Conservation (phyloP, 768 basidiomycete genomes). For the Candolleomyces efflorescens region DNA sequence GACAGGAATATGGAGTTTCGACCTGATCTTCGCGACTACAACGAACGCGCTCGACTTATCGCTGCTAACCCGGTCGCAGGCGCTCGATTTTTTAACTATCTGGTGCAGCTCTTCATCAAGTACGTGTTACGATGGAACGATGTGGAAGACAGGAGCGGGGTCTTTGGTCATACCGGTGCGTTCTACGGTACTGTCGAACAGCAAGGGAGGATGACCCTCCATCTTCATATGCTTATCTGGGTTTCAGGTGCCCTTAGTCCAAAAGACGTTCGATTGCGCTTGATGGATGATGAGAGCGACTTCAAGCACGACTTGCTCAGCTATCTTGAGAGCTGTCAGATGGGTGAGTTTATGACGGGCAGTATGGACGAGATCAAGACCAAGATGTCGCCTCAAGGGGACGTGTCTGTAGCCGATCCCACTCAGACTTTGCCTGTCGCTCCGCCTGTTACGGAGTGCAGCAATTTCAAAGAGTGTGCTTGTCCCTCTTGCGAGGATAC, state of each 20-base stretch:
- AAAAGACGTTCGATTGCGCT: neutral
- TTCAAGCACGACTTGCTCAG: neutral
- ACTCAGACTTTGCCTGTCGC: neutral
- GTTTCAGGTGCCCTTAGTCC: neutral
- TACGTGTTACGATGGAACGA: constrained; percentile 22
- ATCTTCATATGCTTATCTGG: constrained; percentile 2
- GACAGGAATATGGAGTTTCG: constrained; percentile 16
- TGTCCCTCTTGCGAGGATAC: neutral
- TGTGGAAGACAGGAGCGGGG: neutral
- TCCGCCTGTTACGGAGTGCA: neutral
- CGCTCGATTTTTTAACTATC: neutral
- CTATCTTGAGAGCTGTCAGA: constrained; percentile 20
- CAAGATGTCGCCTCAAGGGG: neutral
- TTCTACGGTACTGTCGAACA: constrained; percentile 10
- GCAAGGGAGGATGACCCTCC: constrained; percentile 6
- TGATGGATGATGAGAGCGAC: neutral
- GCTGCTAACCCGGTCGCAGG: neutral
- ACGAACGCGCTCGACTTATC: neutral
- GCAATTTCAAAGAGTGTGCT: neutral
- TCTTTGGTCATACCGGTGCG: constrained; percentile 5
- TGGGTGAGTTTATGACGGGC: constrained; percentile 26
- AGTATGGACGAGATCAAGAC: constrained; percentile 10
- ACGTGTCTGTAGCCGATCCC: too few species aligned
- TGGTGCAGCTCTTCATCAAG: neutral
- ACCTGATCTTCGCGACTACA: constrained; percentile 11